Evolutionary conservation across 371 early-diverging fungal genomes (phyloP).

Genomic region (Lichtheimia ramosa): DNA sequence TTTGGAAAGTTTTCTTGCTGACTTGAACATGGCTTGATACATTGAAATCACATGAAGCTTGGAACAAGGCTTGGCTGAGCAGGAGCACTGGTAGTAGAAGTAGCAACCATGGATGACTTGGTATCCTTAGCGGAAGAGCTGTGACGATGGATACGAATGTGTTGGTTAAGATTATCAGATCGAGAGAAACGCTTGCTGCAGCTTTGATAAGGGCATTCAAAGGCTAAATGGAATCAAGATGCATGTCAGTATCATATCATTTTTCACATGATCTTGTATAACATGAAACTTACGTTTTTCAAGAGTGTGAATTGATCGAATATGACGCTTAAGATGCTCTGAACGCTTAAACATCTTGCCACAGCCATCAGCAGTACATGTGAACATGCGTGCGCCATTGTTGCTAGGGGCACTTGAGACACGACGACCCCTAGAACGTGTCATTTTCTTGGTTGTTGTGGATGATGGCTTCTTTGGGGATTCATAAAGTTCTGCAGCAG

Average conservation of each 20-base stretch:
- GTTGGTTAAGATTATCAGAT: conserved; percentile 80
- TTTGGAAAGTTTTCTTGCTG: too few relatives aligned
- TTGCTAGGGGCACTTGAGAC: conserved; percentile 49
- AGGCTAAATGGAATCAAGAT: conserved; percentile 38
- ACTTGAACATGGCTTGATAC: too few relatives aligned
- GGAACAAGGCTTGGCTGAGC: conserved; percentile 26
- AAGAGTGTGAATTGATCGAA: conserved; percentile 64
- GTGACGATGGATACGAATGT: conserved; percentile 65
- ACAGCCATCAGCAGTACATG: conserved; percentile 56
- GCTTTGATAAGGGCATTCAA: conserved; percentile 64
- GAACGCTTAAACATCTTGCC: conserved; percentile 67
- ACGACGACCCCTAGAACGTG: conserved; percentile 57
- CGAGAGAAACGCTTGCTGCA: conserved; percentile 85
- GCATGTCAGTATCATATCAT: conserved; percentile 1
- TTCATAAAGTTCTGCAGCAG: neutral
- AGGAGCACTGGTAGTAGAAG: conserved; percentile 4
- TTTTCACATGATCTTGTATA: neutral
- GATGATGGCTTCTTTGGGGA: conserved; percentile 5
- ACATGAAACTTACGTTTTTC: conserved; percentile 57
- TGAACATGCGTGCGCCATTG: conserved; percentile 46
- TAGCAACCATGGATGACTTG: too few relatives aligned
- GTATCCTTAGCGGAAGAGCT: conserved; percentile 11
- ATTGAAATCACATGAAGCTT: conserved; percentile 23
- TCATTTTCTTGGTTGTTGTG: conserved; percentile 20
- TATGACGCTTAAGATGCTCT: conserved; percentile 67